Conservation (phyloP, 2,329 filamentous ascomycete genomes). For the Aquanectria penicillioides region DNA sequence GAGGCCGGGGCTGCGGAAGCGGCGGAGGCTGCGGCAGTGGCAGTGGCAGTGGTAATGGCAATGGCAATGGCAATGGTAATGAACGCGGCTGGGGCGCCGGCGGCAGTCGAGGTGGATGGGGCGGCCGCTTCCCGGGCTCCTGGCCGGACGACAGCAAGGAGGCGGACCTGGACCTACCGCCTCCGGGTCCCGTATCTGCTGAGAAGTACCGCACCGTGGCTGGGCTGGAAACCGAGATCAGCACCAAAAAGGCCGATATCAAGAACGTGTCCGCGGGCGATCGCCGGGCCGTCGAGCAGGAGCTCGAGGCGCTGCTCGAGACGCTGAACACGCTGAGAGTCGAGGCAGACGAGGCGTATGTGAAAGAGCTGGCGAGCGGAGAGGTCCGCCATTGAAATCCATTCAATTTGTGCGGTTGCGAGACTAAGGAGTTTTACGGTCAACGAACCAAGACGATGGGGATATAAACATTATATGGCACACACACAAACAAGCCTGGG, state of each 20-base stretch:
- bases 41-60: constrained; percentile 1
- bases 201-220: constrained; percentile 51
- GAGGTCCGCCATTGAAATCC: too few species aligned
- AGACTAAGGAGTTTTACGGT: too few species aligned
- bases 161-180: constrained; percentile 22
- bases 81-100: constrained; percentile 10
- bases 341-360: constrained; percentile 60
- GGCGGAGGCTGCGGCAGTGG: too few species aligned
- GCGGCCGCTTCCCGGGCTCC: constrained; percentile 41
- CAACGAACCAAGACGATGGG: too few species aligned
- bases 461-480: background rate
- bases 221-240: constrained; percentile 47
- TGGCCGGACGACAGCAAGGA: constrained; percentile 47
- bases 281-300: constrained; percentile 42
- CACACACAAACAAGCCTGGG: too few species aligned
- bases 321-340: constrained; percentile 52
- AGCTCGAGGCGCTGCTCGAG: constrained; percentile 51
- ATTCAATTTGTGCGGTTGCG: background rate
- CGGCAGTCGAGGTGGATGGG: background rate
- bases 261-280: constrained; percentile 37
- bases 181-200: constrained; percentile 40
- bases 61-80: constrained; percentile 3
- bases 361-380: constrained; percentile 50
- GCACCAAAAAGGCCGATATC: constrained; percentile 43
- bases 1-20: constrained; percentile 6